Conservation (phyloP, 2,329 filamentous ascomycete genomes). For the Pseudogymnoascus sp. region DNA sequence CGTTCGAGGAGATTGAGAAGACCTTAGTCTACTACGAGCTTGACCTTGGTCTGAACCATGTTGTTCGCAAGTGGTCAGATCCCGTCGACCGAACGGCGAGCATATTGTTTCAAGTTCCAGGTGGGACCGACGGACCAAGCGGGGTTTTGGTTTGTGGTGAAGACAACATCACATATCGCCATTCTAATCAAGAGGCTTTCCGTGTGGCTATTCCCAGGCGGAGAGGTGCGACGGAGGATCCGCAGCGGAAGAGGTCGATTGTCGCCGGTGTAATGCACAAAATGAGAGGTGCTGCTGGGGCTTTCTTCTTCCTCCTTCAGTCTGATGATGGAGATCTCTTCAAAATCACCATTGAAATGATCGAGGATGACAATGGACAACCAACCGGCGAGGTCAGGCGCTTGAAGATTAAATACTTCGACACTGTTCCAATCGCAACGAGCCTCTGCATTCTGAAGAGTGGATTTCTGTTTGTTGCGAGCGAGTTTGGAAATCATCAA, state of each 20-base stretch:
- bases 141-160: conserved; percentile 92
- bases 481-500: conserved; percentile 85
- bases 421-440: conserved; percentile 82
- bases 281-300: conserved; percentile 69
- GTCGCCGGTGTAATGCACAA: conserved; percentile 95
- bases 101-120: conserved; percentile 89
- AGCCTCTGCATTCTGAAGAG: conserved; percentile 90
- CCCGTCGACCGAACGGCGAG: conserved; percentile 83
- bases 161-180: conserved; percentile 93
- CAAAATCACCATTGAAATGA: conserved; percentile 90
- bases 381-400: conserved; percentile 72
- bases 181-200: conserved; percentile 86
- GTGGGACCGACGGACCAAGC: conserved; percentile 85
- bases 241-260: conserved; percentile 78
- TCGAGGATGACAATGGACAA: conserved; percentile 69
- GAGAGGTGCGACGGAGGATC: conserved; percentile 82
- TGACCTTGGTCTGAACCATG: conserved; percentile 92
- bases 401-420: conserved; percentile 94
- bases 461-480: conserved; percentile 86
- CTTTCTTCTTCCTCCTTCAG: conserved; percentile 95
- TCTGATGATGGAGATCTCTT: conserved; percentile 97
- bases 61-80: conserved; percentile 94
- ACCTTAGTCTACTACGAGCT: conserved; percentile 95
- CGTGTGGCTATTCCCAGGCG: conserved; percentile 82
- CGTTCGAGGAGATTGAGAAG: conserved; percentile 75